Evolutionary conservation across 2,329 filamentous ascomycete genomes (phyloP), one percentile per base, ranked within the genome.

Genomic region (Dryadomyces quercus-mongolicae): DNA sequence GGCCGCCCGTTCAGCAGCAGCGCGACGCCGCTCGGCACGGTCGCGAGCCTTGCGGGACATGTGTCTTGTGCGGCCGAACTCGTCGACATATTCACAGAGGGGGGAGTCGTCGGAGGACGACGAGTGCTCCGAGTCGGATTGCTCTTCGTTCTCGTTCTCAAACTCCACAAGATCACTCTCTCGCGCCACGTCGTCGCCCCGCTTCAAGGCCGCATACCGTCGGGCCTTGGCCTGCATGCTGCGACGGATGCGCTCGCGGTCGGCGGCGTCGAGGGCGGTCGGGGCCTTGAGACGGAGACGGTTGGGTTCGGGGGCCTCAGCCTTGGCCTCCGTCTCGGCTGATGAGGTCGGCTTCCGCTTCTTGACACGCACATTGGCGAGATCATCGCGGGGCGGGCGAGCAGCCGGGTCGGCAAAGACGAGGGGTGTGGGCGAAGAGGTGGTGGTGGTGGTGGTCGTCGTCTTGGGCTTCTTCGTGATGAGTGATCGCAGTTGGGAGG

Each of bases 161-260:
- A 98, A 98, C 70, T 98, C 92, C 2, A 98, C 85, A 25, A 95
- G 78, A 61, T 80, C 73, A 64, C 84, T 79, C 60, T 86, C 79
- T 54, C 77, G 77, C 16, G 78, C 74, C n/a, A 88, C 73, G 67
- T 88, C 84, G 64, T 95, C 85, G n/a, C 92, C 91, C 38, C 87
- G 79, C 69, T 95, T 95, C 81, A 98, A 85, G 42, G 88, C 86
- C 7, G 86, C 84, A 68, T 98, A 98, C 2, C 93, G 71, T 5
- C 86, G 80, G 3, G 88, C 89, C 69, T 98, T 98, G 70, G 90
- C 85, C 65, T 94, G 84, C 84, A 98, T 88, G 64, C 84, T 87
- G 60, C 84, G 80, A 66, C 84, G 86, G 21, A 88, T 85, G 55
- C 86, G 81, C 50, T 73, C 86, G 54, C 85, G 78, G 62, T 86